Percentiles rank a stretch among this genome's conserved stretches.
phyloP scores from a whole-genome alignment of 2,329 filamentous ascomycete genomes.

The Chaetomiaceae sp. region DNA sequence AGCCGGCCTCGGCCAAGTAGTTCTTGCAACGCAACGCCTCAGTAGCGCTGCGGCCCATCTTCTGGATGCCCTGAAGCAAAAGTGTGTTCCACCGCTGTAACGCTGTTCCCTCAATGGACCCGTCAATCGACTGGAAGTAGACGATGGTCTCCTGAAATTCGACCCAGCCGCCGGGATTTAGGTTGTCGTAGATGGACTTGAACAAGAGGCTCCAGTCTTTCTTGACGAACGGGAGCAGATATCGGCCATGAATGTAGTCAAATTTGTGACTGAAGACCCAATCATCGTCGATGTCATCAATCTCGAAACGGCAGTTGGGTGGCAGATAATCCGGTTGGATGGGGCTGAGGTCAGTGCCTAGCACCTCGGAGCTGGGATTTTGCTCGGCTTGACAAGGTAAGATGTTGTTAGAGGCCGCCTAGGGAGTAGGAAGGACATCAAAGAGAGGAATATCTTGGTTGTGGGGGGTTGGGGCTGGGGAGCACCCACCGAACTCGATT shows the following conservation, averaged over 20 bases:
- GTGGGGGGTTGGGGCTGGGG: too few species aligned
- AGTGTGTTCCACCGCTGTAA: conserved; percentile 20
- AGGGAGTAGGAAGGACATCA: not conserved
- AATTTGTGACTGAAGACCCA: conserved; percentile 18
- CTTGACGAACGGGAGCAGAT: conserved; percentile 14
- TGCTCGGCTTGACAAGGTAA: conserved; percentile 7
- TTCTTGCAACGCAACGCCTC: conserved; percentile 25
- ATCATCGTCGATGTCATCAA: conserved; percentile 21
- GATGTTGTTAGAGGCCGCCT: not conserved
- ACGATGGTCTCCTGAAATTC: conserved; percentile 21
- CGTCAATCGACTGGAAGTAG: conserved; percentile 19
- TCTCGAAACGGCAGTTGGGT: conserved; percentile 21
- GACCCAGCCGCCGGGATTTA: conserved; percentile 21
- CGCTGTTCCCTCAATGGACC: conserved; percentile 17
- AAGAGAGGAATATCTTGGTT: not conserved
- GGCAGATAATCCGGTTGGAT: conserved; percentile 22
- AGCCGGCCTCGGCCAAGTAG: conserved; percentile 30
- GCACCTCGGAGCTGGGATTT: conserved; percentile 16
- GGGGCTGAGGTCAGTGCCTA: conserved; percentile 21
- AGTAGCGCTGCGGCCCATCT: conserved; percentile 21
- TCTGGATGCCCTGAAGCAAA: conserved; percentile 17
- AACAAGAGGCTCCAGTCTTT: conserved; percentile 2
- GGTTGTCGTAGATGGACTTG: conserved; percentile 14
- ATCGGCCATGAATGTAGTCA: conserved; percentile 18
- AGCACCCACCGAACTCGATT: conserved; percentile 19